Percentiles rank a stretch among this genome's conserved stretches.
Evolutionary conservation across 2,329 filamentous ascomycete species (phyloP).

Genomic region (Colletotrichum sidae): DNA sequence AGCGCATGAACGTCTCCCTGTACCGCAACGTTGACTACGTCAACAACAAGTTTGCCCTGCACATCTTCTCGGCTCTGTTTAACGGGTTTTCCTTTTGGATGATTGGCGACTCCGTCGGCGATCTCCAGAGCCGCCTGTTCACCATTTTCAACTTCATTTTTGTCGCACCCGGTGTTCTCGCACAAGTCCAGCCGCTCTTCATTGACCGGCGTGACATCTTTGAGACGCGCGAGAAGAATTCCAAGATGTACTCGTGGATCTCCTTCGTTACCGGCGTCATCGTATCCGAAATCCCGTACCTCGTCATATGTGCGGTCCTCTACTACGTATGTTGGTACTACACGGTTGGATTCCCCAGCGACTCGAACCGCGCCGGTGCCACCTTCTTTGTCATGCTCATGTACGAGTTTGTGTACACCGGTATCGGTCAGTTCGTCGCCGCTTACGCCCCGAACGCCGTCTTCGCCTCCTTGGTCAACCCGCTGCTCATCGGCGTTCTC

Average conservation of each 20-base stretch:
- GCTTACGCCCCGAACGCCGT: slow-evolving; percentile 72
- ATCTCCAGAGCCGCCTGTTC: slow-evolving; percentile 67
- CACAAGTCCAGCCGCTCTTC: slow-evolving; percentile 70
- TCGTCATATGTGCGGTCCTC: slow-evolving; percentile 56
- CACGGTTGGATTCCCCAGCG: slow-evolving; percentile 62
- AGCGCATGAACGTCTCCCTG: slow-evolving; percentile 71
- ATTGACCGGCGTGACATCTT: slow-evolving; percentile 68
- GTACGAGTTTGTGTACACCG: slow-evolving; percentile 71
- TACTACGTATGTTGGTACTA: slow-evolving; percentile 71
- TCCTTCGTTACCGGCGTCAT: slow-evolving; percentile 67
- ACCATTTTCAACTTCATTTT: slow-evolving; percentile 74
- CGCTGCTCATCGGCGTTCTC: slow-evolving; percentile 66
- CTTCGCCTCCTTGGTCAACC: slow-evolving; percentile 69
- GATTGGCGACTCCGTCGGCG: slow-evolving; percentile 62
- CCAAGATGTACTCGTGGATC: slow-evolving; percentile 70
- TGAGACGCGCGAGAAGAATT: slow-evolving; percentile 69
- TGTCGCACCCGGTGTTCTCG: slow-evolving; percentile 68
- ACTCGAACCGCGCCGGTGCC: slow-evolving; percentile 60
- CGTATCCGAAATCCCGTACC: slow-evolving; percentile 60
- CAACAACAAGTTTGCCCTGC: slow-evolving; percentile 71
- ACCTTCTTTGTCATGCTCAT: slow-evolving; percentile 66
- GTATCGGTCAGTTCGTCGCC: slow-evolving; percentile 72
- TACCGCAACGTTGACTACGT: slow-evolving; percentile 76
- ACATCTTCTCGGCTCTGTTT: slow-evolving; percentile 66
- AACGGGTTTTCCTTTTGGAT: slow-evolving; percentile 73